These are phyloP conservation scores for Gardenia jasminoides DNA, from an alignment of 257 asterid species.

Conservation along the genomic window DNA sequence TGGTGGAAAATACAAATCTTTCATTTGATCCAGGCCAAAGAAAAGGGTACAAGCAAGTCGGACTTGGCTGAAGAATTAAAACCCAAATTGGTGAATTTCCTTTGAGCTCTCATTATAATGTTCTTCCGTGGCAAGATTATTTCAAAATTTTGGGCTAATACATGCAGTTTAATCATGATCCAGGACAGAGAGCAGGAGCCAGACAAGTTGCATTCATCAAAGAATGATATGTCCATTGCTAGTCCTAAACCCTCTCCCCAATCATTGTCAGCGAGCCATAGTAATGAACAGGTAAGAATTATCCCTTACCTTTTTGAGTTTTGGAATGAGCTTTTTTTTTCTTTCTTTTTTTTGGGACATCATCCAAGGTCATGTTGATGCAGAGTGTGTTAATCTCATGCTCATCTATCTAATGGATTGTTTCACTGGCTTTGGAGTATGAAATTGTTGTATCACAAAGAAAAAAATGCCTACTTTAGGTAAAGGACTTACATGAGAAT, in stretches of 20 bases:
- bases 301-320: not conserved
- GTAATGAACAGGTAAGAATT: constrained; percentile 37
- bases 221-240: constrained; percentile 24
- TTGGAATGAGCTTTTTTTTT: constrained; percentile 2
- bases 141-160: constrained; percentile 19
- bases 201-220: constrained; percentile 21
- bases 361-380: not conserved
- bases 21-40: constrained; percentile 50
- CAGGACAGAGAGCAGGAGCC: constrained; percentile 44
- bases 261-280: constrained; percentile 28
- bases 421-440: not conserved
- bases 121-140: constrained; percentile 9
- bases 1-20: constrained; percentile 7
- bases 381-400: not conserved
- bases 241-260: constrained; percentile 21
- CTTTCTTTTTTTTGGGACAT: too few species aligned
- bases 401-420: not conserved
- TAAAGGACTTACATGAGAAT: not conserved
- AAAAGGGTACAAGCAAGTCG: constrained; percentile 30
- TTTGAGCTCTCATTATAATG: constrained; percentile 7
- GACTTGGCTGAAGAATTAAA: constrained; percentile 30
- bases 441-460: not conserved
- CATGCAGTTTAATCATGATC: constrained; percentile 18
- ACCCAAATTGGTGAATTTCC: constrained; percentile 46
- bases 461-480: not conserved